A percentile compares a stretch with the other conserved stretches of the same genome.
These are phyloP conservation scores for Quercus tomentella DNA, from an alignment of 331 rosid genomes.

Conservation along the genomic window DNA sequence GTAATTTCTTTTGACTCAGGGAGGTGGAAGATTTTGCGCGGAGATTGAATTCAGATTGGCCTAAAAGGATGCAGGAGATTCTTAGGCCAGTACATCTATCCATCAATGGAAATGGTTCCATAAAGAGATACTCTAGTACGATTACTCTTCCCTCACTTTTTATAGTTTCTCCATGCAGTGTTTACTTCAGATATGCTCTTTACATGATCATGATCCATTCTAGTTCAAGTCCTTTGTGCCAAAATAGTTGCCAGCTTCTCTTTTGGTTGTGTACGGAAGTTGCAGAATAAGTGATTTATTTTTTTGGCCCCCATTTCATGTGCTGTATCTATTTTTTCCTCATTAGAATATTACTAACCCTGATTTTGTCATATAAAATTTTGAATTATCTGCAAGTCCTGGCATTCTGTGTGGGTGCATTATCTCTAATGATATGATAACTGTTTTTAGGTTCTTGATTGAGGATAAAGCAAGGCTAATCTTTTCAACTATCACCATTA, in stretches of 20 bases:
- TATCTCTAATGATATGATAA: neutral
- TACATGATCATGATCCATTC: neutral
- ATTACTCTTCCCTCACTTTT: neutral
- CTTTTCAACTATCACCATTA: conserved; percentile 1
- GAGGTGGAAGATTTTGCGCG: conserved; percentile 97
- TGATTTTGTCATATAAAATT: neutral
- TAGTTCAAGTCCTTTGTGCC: neutral
- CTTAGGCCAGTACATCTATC: conserved; percentile 39
- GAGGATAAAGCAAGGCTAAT: neutral
- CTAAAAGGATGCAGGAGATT: conserved; percentile 88
- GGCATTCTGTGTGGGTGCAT: neutral
- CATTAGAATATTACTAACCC: neutral
- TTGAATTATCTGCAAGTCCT: neutral
- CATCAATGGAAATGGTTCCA: conserved; percentile 51
- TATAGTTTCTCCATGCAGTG: conserved; percentile 1
- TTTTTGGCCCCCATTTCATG: neutral
- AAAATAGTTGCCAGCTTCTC: neutral
- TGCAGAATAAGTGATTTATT: neutral
- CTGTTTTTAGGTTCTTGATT: neutral
- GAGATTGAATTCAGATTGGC: conserved; percentile 92
- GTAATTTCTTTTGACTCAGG: conserved; percentile 44
- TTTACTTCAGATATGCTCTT: conserved; percentile 9
- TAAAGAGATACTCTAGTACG: conserved; percentile 59
- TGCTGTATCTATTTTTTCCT: neutral
- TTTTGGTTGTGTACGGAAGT: neutral